These are phyloP conservation scores for Pleurotus citrinopileatus DNA, from an alignment of 768 basidiomycete genomes.

Conservation along the genomic window DNA sequence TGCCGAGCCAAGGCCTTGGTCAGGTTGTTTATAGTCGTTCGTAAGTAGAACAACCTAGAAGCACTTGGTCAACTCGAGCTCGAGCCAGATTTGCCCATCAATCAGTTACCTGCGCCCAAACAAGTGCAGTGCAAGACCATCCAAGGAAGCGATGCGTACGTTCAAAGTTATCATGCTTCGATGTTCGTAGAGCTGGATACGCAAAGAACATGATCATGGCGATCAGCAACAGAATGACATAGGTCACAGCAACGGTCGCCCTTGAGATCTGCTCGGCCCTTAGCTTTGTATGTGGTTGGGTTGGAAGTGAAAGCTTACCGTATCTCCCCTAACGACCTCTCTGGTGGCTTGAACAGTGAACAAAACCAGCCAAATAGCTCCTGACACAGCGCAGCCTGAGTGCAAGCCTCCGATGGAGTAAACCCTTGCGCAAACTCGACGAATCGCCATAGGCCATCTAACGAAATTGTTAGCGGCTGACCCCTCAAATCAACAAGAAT, in stretches of 20 bases:
- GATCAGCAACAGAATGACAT: slow-evolving; percentile 20
- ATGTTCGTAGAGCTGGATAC: slow-evolving; percentile 33
- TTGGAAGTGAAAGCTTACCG: slow-evolving; percentile 22
- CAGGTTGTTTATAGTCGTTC: slow-evolving; percentile 44
- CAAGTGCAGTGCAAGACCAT: slow-evolving; percentile 38
- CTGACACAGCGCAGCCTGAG: slow-evolving; percentile 54
- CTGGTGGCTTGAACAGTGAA: slow-evolving; percentile 50
- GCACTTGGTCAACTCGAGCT: background rate
- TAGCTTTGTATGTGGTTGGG: background rate
- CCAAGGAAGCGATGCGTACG: slow-evolving; percentile 41
- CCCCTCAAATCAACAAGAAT: background rate
- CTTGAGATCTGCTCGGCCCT: background rate
- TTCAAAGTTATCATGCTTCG: slow-evolving; percentile 41
- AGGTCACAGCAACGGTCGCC: slow-evolving; percentile 14
- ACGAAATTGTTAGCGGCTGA: slow-evolving; percentile 1
- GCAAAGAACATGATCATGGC: slow-evolving; percentile 36
- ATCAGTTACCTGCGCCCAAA: slow-evolving; percentile 39
- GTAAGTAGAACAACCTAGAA: slow-evolving; percentile 44
- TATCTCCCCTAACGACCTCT: slow-evolving; percentile 36
- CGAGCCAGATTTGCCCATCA: background rate
- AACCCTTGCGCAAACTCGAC: slow-evolving; percentile 50
- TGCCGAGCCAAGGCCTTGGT: slow-evolving; percentile 36
- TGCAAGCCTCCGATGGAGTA: slow-evolving; percentile 61
- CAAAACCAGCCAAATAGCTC: slow-evolving; percentile 48
- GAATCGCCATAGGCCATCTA: slow-evolving; percentile 55